phyloP scores from a whole-genome alignment of 352 stramenopile species.

The Pseudoperonospora humuli region DNA sequence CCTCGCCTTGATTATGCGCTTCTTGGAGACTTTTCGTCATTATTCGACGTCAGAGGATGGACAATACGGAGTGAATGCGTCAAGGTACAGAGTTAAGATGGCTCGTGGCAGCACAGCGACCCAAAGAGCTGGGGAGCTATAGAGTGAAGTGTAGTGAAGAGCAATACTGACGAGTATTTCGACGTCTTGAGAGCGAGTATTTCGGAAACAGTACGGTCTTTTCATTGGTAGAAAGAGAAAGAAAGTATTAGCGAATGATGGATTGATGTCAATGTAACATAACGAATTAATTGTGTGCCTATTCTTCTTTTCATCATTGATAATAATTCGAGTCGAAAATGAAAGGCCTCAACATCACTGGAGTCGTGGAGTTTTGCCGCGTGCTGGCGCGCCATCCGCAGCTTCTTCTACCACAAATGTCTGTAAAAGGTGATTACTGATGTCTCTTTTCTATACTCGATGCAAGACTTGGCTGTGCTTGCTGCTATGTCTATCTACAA shows the following conservation, averaged over 20 bases:
- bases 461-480: background rate
- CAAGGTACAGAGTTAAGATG: background rate
- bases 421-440: constrained; percentile 44
- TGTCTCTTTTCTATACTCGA: constrained; percentile 2
- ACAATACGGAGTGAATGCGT: background rate
- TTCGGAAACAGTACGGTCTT: constrained; percentile 13
- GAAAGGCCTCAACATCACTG: constrained; percentile 71
- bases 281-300: too few relatives aligned
- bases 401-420: constrained; percentile 75
- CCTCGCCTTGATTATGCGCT: constrained; percentile 19
- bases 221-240: constrained; percentile 19
- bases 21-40: constrained; percentile 26
- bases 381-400: constrained; percentile 59
- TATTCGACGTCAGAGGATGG: constrained; percentile 1
- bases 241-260: constrained; percentile 12
- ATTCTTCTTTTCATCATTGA: too few relatives aligned
- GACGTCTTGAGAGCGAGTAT: constrained; percentile 15
- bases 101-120: background rate
- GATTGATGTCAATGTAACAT: background rate
- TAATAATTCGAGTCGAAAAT: constrained; percentile 23
- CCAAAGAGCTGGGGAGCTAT: too few relatives aligned
- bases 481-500: constrained; percentile 1
- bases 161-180: too few relatives aligned
- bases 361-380: constrained; percentile 76
- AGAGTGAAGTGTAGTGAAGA: too few relatives aligned